Base-by-base conservation (phyloP, 176 grass and related monocot species). In the Cenchrus purpureus region DNA sequence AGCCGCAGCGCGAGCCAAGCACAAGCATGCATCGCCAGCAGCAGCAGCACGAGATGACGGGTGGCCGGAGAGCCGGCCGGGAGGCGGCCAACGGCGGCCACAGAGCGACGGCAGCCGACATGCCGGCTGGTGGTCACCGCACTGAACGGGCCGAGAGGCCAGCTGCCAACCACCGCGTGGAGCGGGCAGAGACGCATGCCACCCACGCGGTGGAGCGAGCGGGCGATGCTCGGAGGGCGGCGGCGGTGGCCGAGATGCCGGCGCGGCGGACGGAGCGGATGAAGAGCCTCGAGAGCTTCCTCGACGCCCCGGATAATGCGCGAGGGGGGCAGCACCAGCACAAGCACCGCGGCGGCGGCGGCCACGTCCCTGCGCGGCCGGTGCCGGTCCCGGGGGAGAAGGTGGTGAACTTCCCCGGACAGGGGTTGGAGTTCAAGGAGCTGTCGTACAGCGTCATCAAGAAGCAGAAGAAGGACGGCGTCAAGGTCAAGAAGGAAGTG, bases 341-440 rank as follows among this genome's bases (percentile, higher is more conserved):
- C 9, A 5, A 56, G 5, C 29, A 10, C 51, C 1, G 17, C 63
- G 55, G 59, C 7, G 16, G 68, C 13, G 40, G 5, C 9, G 67
- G 64, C 46, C 19, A 8, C 0, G 52, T 29, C 1, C 46, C 77
- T 1, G 37, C 0, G 13, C 65, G 79, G 20, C 12, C 34, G 0
- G 34, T 19, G 34, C 65, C 65, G 4, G 51, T 20, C 0, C 52
- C 48, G 0, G 77, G 42, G 2, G 66, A 65, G 81, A 79, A 86
- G 84, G 64, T 81, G 83, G 10, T 14, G 7, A 85, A 7, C 60
- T 79, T 82, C 82, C 89, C 92, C 31, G 15, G 92, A 28, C 89
- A 92, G 22, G 92, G 89, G 45, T 85, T 94, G 6, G 92, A 94
- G 62, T 94, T 94, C 82, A 86, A 73, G 81, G 87, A 94, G 82